phyloP scores from a whole-genome alignment of 1,284 basidiomycete genomes.

The Retiboletus flavoniger region DNA sequence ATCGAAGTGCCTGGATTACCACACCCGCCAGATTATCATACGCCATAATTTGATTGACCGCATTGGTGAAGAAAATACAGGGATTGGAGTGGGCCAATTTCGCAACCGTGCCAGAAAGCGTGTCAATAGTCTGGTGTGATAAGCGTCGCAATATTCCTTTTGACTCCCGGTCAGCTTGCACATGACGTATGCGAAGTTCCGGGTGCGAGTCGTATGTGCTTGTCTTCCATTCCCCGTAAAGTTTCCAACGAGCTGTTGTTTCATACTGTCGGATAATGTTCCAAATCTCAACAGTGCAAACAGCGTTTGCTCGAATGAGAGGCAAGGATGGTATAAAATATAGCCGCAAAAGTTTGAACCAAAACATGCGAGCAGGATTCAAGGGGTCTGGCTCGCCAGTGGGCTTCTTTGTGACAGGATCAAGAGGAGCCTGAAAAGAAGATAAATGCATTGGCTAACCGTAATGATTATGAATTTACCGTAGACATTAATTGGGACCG shows the following conservation, averaged over 20 bases:
- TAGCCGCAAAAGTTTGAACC: conserved; percentile 79
- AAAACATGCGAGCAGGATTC: conserved; percentile 63
- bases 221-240: conserved; percentile 96
- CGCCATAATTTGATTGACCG: conserved; percentile 92
- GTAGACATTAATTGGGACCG: conserved; percentile 46
- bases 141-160: conserved; percentile 80
- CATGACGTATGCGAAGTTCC: conserved; percentile 69
- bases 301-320: conserved; percentile 81
- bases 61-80: conserved; percentile 86
- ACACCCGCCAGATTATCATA: conserved; percentile 94
- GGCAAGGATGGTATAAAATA: conserved; percentile 88
- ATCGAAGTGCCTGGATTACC: conserved; percentile 88
- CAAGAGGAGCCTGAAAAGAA: conserved; percentile 43
- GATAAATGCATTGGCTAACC: conserved; percentile 16
- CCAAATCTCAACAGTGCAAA: conserved; percentile 88
- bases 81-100: conserved; percentile 95
- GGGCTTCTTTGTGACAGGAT: conserved; percentile 56
- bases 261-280: conserved; percentile 78
- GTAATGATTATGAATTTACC: conserved; percentile 39
- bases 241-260: conserved; percentile 76
- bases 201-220: conserved; percentile 67
- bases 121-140: conserved; percentile 80
- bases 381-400: conserved; percentile 50
- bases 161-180: conserved; percentile 73
- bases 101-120: conserved; percentile 84